These are phyloP conservation scores for Suillus paluster DNA, from an alignment of 768 basidiomycete genomes.

Conservation along the genomic window DNA sequence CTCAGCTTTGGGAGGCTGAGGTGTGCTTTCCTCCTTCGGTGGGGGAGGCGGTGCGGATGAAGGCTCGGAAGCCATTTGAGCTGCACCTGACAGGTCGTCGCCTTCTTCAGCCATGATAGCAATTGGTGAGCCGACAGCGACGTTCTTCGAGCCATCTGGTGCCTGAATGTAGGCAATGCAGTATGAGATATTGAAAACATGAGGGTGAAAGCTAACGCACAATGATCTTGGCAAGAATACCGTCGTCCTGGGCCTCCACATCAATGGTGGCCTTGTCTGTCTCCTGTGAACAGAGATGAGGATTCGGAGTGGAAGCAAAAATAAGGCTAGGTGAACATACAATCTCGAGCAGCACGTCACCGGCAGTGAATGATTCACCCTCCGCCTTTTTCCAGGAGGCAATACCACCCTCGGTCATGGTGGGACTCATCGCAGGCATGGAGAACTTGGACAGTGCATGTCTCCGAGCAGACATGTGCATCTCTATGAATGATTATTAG, in stretches of 20 bases:
- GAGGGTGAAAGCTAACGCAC: slow-evolving; percentile 49
- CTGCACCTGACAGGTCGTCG: slow-evolving; percentile 87
- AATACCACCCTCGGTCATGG: slow-evolving; percentile 99
- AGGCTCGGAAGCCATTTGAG: slow-evolving; percentile 70
- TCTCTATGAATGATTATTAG: slow-evolving; percentile 49
- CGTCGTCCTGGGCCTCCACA: slow-evolving; percentile 98
- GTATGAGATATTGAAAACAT: neutral
- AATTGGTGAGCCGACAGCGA: slow-evolving; percentile 86
- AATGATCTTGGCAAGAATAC: slow-evolving; percentile 94
- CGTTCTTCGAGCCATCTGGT: slow-evolving; percentile 83
- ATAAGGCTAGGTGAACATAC: slow-evolving; percentile 48
- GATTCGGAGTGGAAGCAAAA: slow-evolving; percentile 13
- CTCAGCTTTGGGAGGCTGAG: slow-evolving; percentile 48
- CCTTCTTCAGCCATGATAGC: slow-evolving; percentile 95
- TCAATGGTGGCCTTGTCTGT: slow-evolving; percentile 99
- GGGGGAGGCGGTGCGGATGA: slow-evolving; percentile 39
- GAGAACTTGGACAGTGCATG: slow-evolving; percentile 85
- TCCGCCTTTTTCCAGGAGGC: slow-evolving; percentile 97
- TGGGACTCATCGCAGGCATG: slow-evolving; percentile 99
- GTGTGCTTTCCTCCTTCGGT: slow-evolving; percentile 39
- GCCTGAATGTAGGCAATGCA: slow-evolving; percentile 48
- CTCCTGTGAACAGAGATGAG: slow-evolving; percentile 60
- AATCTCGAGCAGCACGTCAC: slow-evolving; percentile 96
- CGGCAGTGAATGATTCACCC: slow-evolving; percentile 85
- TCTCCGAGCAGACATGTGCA: slow-evolving; percentile 81